A percentile compares a stretch with the other conserved stretches of the same genome.
These are phyloP conservation scores for Diaporthe citri DNA, from an alignment of 2,329 filamentous ascomycete species.

Conservation along the genomic window DNA sequence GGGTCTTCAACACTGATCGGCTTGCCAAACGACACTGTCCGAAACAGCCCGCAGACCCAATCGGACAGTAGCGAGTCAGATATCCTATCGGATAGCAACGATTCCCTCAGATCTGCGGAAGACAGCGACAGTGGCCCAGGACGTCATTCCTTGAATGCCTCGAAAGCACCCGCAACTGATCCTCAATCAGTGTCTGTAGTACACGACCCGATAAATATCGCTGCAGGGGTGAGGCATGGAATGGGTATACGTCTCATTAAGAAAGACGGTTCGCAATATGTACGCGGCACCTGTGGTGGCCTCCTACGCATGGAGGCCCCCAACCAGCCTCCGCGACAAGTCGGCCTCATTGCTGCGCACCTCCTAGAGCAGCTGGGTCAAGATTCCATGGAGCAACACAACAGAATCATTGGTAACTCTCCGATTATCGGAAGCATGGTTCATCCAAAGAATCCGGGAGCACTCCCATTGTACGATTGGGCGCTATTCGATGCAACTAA, in stretches of 20 bases:
- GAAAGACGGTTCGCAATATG: not conserved
- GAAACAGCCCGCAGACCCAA: not conserved
- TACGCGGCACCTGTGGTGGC: conserved; percentile 1
- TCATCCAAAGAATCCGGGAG: not conserved
- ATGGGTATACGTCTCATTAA: not conserved
- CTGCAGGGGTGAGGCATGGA: not conserved
- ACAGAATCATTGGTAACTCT: too few species aligned
- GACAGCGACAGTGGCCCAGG: not conserved
- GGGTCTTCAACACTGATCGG: not conserved
- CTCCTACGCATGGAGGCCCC: not conserved
- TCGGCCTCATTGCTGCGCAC: not conserved
- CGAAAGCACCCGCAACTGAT: not conserved
- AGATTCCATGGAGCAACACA: not conserved
- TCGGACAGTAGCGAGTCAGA: not conserved
- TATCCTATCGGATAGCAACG: too few species aligned
- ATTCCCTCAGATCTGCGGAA: not conserved
- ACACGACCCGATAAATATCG: not conserved
- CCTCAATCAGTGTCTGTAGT: not conserved
- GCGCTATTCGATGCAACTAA: not conserved
- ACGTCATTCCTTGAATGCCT: not conserved
- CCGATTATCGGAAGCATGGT: not conserved
- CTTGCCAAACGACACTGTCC: not conserved
- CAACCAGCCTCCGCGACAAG: not conserved
- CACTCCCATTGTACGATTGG: not conserved
- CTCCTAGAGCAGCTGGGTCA: not conserved